Conservation (phyloP, 2,329 filamentous ascomycete genomes). For the Paracamarosporium sp. region DNA sequence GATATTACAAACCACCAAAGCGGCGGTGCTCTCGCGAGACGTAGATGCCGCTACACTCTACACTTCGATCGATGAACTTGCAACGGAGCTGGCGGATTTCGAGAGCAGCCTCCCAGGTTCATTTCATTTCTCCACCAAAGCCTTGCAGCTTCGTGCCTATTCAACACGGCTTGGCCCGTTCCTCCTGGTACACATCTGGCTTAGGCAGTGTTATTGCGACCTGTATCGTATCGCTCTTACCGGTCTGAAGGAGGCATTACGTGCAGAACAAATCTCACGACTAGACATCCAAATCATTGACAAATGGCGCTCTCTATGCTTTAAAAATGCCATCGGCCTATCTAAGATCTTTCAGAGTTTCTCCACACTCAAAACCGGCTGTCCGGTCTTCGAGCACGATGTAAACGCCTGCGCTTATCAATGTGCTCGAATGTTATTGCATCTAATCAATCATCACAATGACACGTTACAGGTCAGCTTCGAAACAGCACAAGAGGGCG, state of each 20-base stretch:
- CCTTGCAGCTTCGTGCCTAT: conserved; percentile 4
- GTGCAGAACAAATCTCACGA: no score
- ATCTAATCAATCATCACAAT: no score
- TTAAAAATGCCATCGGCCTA: no score
- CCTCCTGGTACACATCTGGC: conserved; percentile 3
- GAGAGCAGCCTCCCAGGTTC: neutral
- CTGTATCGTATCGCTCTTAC: conserved; percentile 5
- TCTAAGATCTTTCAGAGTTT: no score
- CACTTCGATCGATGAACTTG: neutral
- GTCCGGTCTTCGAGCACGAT: no score
- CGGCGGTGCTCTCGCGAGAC: neutral
- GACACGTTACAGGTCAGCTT: no score
- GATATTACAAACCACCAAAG: conserved; percentile 7
- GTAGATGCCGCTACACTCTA: neutral
- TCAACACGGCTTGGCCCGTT: conserved; percentile 2
- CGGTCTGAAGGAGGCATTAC: conserved; percentile 3
- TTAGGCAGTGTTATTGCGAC: conserved; percentile 4
- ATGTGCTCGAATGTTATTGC: no score
- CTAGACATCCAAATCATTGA: no score
- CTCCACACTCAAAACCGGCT: no score
- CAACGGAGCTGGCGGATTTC: neutral
- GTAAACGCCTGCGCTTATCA: no score
- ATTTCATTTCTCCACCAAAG: neutral
- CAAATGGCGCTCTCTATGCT: no score
- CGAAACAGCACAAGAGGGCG: no score